Evolutionary conservation across 768 basidiomycete genomes (phyloP), one percentile per base, ranked within the genome.

Genomic region (Phaeotremella fagi): DNA sequence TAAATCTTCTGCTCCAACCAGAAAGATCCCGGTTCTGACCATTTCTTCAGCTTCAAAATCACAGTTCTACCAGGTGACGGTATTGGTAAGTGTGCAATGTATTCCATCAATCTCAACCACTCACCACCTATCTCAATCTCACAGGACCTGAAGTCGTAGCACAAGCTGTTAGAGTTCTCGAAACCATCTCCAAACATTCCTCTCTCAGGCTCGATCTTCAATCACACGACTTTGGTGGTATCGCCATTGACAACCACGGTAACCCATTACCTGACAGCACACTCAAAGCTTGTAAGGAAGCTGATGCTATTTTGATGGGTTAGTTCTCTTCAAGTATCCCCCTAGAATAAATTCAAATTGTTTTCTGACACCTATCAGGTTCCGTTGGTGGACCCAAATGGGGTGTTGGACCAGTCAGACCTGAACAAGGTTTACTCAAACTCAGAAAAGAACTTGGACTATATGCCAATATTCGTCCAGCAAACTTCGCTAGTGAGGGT

Each of bases 331-430:
- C n/a, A n/a, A n/a, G n/a, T n/a, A n/a, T n/a, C n/a, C n/a, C n/a
- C n/a, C n/a, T n/a, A n/a, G n/a, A n/a, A n/a, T n/a, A n/a, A n/a
- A n/a, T n/a, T n/a, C n/a, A n/a, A n/a, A n/a, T n/a, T n/a, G n/a
- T n/a, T n/a, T n/a, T n/a, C n/a, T n/a, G n/a, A n/a, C n/a, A n/a
- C n/a, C n/a, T 2, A 9, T 15, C 54, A 97, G 94, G 94, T 61
- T 86, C 94, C 18, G 88, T 98, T 61, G 95, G 95, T 54, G 95
- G 95, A n/a, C 95, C 95, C 14, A 97, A 97, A 76, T 99, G 95
- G 95, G 92, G 90, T 44, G 86, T 92, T 2, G 82, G 84, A 52
- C 85, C 86, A 73, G 83, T 97, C 49, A 85, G 95, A 51, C 95
- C 95, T 16, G 95, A 99, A 74, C 82, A 83, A 56, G 95, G 95